These are phyloP conservation scores for Populus simonii DNA, from an alignment of 345 rosid species.

Conservation along the genomic window DNA sequence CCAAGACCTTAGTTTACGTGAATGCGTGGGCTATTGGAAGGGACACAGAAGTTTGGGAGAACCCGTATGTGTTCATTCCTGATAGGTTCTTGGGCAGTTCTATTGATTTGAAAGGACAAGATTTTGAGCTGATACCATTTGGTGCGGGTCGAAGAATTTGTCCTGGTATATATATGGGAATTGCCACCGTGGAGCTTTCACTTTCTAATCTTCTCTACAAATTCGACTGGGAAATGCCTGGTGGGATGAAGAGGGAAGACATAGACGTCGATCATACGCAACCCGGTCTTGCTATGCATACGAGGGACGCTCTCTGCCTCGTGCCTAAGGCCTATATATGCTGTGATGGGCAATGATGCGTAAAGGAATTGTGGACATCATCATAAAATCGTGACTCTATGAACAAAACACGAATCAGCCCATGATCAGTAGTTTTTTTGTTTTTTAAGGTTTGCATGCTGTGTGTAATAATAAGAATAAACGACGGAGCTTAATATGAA, in stretches of 20 bases:
- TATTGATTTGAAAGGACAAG: not conserved
- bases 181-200: not conserved
- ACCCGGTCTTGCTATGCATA: not conserved
- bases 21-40: not conserved
- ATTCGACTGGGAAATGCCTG: slow-evolving; percentile 3
- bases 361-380: too few species aligned
- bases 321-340: not conserved
- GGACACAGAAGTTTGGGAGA: slow-evolving; percentile 1
- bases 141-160: not conserved
- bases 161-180: not conserved
- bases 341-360: not conserved
- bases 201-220: not conserved
- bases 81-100: not conserved
- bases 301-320: not conserved
- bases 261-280: not conserved
- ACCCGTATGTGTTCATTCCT: not conserved
- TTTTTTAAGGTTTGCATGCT: too few species aligned
- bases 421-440: too few species aligned
- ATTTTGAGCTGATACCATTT: not conserved
- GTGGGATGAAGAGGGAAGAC: not conserved
- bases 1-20: not conserved
- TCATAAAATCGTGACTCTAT: too few species aligned
- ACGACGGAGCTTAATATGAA: too few species aligned
- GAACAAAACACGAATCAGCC: too few species aligned
- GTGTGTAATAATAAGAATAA: too few species aligned